phyloP scores from a whole-genome alignment of 1,284 basidiomycete species.

The Clitocybe nebularis region DNA sequence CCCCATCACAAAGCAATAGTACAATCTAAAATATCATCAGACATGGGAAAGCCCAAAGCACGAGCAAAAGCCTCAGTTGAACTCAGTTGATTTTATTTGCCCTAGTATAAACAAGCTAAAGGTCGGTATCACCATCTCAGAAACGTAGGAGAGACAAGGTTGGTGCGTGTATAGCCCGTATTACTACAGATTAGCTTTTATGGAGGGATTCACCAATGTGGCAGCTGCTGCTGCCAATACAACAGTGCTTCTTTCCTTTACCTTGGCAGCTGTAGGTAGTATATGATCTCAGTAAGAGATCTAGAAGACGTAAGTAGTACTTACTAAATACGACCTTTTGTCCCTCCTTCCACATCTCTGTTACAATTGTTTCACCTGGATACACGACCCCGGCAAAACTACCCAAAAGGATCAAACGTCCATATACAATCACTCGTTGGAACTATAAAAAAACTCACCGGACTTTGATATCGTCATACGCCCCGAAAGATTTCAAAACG shows the following conservation, averaged over 20 bases:
- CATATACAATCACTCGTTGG: background rate
- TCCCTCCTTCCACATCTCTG: constrained; percentile 98
- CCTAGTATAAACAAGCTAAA: no score
- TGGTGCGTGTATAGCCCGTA: no score
- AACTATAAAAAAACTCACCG: constrained; percentile 47
- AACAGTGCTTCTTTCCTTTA: constrained; percentile 70
- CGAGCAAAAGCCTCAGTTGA: no score
- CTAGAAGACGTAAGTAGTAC: constrained; percentile 25
- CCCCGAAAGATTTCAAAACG: constrained; percentile 82
- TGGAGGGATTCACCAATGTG: constrained; percentile 47
- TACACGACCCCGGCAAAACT: constrained; percentile 90
- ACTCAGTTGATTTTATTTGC: no score
- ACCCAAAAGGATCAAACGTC: background rate
- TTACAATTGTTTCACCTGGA: constrained; percentile 92
- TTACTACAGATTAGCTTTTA: constrained; percentile 68
- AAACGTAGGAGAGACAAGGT: no score
- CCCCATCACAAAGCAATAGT: no score
- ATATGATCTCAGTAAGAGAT: background rate
- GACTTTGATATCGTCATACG: constrained; percentile 93
- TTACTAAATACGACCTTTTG: constrained; percentile 88
- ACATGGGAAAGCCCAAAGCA: no score
- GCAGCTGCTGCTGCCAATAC: constrained; percentile 76
- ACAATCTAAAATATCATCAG: background rate
- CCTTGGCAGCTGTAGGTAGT: constrained; percentile 57
- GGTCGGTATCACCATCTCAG: no score